Base-by-base conservation (phyloP, 371 early-diverging fungal genomes). In the Mucor indicus region DNA sequence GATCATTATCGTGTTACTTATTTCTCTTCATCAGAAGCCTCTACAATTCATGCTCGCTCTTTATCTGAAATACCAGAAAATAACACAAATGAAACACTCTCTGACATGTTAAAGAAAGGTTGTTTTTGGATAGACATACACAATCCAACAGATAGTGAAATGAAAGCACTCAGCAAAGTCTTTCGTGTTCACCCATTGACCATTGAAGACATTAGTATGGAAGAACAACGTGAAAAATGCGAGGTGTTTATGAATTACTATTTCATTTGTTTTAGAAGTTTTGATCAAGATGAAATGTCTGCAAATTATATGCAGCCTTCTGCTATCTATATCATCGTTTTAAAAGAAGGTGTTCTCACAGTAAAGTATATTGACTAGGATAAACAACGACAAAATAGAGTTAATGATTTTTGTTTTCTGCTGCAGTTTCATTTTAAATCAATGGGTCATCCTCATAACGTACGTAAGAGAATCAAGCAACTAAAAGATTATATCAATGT, bases 141-240 rank as follows among this genome's bases (percentile, higher is more conserved):
- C 30, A 77, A 77, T 22, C 91, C 92, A 1, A 85, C 88, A 12
- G 75, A 81, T 47, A 62, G 69, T 20, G 94, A 93, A 55, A 88
- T 93, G 87, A 71, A 74, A 29, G 49, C 57, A 7, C 8, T 62
- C 2, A 38, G 47, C 15, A 52, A 62, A 43, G 68, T 79, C 5
- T 88, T 90, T 41, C 70, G 69, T 45, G 84, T 96, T 24, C 97
- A 96, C 55, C 93, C 97, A 16, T 63, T 96, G 37, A 95, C 95
- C 0, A 79, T 80, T 19, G 95, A 96, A 69, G 97, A 95, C 52
- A 91, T 96, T 47, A 81, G 83, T 55, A 90, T 88, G 44, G 86
- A 93, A 57, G 96, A 96, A 38, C 83, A 80, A 22, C 80, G 96
- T 4, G 96, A 95, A 61, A 97, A 97, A 58, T 92, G 92, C 56